Evolutionary conservation across 2,329 filamentous ascomycete species (phyloP), one percentile per base, ranked within the genome.

Genomic region (Fusarium nurragi): DNA sequence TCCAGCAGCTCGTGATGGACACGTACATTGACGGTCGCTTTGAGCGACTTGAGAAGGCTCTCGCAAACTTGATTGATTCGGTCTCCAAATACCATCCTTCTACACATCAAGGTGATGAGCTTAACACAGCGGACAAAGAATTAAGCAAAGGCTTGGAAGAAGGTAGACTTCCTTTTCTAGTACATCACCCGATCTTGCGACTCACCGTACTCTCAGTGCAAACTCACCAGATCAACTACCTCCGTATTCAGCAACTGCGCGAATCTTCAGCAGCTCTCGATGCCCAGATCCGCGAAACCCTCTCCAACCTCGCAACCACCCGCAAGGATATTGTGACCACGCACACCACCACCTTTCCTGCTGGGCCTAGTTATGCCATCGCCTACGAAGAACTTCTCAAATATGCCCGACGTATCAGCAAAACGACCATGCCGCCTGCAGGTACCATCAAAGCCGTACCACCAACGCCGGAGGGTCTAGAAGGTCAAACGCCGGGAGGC

Each of bases 1-100:
- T 30, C 34, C 11, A 10, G 28, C 37, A 19, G 8, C 25, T 21
- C 16, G 11, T 19, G 26, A 91, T 91, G 89, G 86, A 91, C 65
- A 82, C 82, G 43, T 78, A 84, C 45, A 82, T 91, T 8, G 86
- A 90, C 64, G 74, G 72, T 41, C 86, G 85, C 69, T 90, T 91
- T 60, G 86, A 89, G 73, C 85, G 87, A 45, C 80, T 91, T 26
- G 89, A 91, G 70, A 86, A 84, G 70, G 86, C 88, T 1, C 80
- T 96, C 19, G 84, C 85, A 13, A 87, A 81, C 25, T 81, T 96
- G 30, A 89, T 93, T 68, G 90, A 93, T 74, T 94, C 91, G 1
- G 90, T 96, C 63, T 84, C 91, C 7, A 91, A 92, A 65, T 94
- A 94, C 78, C 92, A 93, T 71, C 92, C 92, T 1, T 91, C 90